phyloP scores from a whole-genome alignment of 1,284 basidiomycete species.

The Sporisorium sorghi region DNA sequence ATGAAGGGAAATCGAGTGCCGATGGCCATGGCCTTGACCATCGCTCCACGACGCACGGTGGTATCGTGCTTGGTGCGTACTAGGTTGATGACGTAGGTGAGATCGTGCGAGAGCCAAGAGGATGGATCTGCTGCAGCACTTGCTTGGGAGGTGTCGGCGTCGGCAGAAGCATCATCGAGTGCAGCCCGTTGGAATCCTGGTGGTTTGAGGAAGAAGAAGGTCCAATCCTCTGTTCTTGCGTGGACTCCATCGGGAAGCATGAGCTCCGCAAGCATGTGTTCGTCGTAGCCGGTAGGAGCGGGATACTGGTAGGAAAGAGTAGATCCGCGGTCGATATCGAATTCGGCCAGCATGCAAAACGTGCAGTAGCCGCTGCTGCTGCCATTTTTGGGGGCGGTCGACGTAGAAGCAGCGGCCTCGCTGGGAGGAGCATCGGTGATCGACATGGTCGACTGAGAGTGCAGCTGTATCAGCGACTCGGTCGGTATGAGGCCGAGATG shows the following conservation, averaged over 20 bases:
- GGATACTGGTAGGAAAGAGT: conserved; percentile 63
- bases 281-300: conserved; percentile 56
- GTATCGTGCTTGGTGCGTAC: conserved; percentile 96
- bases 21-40: conserved; percentile 95
- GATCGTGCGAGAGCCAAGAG: conserved; percentile 40
- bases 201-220: conserved; percentile 85
- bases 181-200: conserved; percentile 22
- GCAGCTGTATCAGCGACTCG: background rate
- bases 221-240: conserved; percentile 94
- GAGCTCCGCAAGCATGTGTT: conserved; percentile 85
- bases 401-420: conserved; percentile 3
- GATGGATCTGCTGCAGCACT: conserved; percentile 11
- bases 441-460: conserved; percentile 15
- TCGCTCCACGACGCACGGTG: conserved; percentile 85
- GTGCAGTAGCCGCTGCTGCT: conserved; percentile 44
- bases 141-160: conserved; percentile 5
- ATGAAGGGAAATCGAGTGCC: conserved; percentile 95
- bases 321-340: conserved; percentile 64
- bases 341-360: conserved; percentile 65
- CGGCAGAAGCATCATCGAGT: conserved; percentile 7
- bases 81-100: conserved; percentile 86
- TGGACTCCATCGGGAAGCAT: conserved; percentile 99
- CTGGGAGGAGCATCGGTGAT: conserved; percentile 18
- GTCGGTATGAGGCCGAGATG: background rate
- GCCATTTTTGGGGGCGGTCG: conserved; percentile 2